Conservation (phyloP, 140 eudicot species). For the Stevia rebaudiana region DNA sequence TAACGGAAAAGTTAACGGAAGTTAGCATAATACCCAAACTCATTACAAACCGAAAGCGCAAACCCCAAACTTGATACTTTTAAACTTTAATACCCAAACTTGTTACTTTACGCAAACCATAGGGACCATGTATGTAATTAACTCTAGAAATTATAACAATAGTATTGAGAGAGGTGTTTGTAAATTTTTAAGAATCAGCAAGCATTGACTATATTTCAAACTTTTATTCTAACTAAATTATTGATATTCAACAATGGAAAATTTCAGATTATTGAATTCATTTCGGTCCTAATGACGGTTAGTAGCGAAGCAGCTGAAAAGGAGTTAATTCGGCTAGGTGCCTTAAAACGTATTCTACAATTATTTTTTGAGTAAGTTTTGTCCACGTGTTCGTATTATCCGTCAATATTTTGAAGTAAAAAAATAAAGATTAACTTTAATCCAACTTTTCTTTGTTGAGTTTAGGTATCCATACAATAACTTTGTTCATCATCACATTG, state of each 20-base stretch:
- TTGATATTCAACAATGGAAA: slow-evolving; percentile 4
- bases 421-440: not conserved
- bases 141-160: too few species aligned
- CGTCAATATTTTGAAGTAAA: not conserved
- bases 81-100: too few species aligned
- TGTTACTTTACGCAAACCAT: too few species aligned
- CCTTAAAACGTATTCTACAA: slow-evolving; percentile 54
- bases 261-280: slow-evolving; percentile 75
- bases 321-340: slow-evolving; percentile 79
- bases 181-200: not conserved
- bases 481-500: slow-evolving; percentile 81
- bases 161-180: not conserved
- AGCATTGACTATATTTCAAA: not conserved
- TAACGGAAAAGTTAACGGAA: too few species aligned
- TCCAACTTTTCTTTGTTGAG: not conserved
- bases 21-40: too few species aligned
- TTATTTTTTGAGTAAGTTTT: slow-evolving; percentile 66
- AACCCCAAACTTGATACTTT: too few species aligned
- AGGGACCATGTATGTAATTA: too few species aligned
- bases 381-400: not conserved
- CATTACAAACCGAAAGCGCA: too few species aligned
- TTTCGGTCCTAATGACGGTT: slow-evolving; percentile 58
- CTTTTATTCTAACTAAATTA: not conserved
- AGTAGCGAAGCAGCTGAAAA: slow-evolving; percentile 70
- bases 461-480: slow-evolving; percentile 83